These are phyloP conservation scores for Mycena olivaceomarginata DNA, from an alignment of 768 basidiomycete species.

Conservation along the genomic window DNA sequence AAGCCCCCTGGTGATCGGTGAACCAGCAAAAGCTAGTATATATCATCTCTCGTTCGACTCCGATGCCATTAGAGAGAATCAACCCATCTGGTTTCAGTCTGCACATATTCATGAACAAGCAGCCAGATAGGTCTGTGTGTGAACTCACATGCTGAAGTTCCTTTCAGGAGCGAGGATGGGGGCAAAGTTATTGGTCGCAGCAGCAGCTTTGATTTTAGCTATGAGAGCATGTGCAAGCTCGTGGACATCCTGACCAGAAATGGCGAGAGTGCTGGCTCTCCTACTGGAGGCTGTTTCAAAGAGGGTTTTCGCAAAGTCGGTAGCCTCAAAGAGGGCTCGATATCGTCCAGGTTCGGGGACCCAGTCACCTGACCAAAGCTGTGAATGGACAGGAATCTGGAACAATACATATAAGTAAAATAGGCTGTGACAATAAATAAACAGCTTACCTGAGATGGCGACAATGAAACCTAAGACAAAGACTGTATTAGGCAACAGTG, in stretches of 20 bases:
- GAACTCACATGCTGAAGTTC: not conserved
- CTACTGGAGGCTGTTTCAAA: not conserved
- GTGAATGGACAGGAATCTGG: too few species aligned
- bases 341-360: not conserved
- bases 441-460: too few species aligned
- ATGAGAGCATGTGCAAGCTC: not conserved
- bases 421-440: too few species aligned
- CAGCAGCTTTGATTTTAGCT: not conserved
- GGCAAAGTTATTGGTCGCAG: not conserved
- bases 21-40: conserved; percentile 11
- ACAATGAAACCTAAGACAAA: too few species aligned
- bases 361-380: not conserved
- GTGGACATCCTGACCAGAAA: not conserved
- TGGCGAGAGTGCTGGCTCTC: not conserved
- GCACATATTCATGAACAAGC: too few species aligned
- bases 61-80: not conserved
- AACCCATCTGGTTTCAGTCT: not conserved
- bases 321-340: not conserved
- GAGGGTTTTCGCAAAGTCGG: not conserved
- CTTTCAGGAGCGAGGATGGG: not conserved
- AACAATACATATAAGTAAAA: too few species aligned
- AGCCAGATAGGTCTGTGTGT: too few species aligned
- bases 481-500: too few species aligned
- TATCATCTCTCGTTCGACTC: conserved; percentile 7
- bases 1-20: not conserved